Conservation (phyloP, 805 yeast genomes). For the Pichia deserticola region DNA sequence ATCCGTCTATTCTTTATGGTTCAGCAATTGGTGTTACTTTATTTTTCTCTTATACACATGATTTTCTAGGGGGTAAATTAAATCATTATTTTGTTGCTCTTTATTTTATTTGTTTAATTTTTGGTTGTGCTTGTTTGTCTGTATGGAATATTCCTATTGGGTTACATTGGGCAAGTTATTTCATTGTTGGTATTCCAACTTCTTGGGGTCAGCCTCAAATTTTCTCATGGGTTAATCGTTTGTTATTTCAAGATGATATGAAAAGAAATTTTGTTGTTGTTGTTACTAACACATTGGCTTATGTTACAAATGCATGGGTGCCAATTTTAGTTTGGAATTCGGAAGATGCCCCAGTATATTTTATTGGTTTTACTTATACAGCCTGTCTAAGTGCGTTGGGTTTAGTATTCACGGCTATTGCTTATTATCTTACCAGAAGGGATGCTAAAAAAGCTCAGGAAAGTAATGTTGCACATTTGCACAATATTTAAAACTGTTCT, state of each 20-base stretch:
- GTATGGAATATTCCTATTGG: slow-evolving; percentile 43
- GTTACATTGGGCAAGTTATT: slow-evolving; percentile 46
- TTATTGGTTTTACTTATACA: slow-evolving; percentile 32
- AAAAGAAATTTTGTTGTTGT: slow-evolving; percentile 34
- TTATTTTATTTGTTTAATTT: slow-evolving; percentile 33
- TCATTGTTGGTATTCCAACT: slow-evolving; percentile 40
- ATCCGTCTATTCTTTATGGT: slow-evolving; percentile 35
- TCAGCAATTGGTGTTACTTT: slow-evolving; percentile 34
- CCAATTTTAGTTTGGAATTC: slow-evolving; percentile 37
- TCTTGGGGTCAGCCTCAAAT: slow-evolving; percentile 50
- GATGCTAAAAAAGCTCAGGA: slow-evolving; percentile 10
- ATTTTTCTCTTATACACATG: slow-evolving; percentile 31
- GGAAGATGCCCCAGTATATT: slow-evolving; percentile 30
- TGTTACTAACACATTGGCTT: slow-evolving; percentile 35
- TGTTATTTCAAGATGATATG: slow-evolving; percentile 37
- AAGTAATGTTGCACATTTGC: not conserved
- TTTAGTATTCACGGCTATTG: slow-evolving; percentile 23
- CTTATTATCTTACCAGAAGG: slow-evolving; percentile 17
- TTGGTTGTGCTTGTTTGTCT: slow-evolving; percentile 39
- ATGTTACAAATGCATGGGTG: slow-evolving; percentile 35
- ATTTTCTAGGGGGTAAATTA: slow-evolving; percentile 28
- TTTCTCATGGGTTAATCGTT: slow-evolving; percentile 48
- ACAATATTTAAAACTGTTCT: not conserved
- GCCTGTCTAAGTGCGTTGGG: slow-evolving; percentile 30
- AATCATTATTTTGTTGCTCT: slow-evolving; percentile 32